phyloP scores from a whole-genome alignment of 2,329 filamentous ascomycete species.

The Penicillium sp. region DNA sequence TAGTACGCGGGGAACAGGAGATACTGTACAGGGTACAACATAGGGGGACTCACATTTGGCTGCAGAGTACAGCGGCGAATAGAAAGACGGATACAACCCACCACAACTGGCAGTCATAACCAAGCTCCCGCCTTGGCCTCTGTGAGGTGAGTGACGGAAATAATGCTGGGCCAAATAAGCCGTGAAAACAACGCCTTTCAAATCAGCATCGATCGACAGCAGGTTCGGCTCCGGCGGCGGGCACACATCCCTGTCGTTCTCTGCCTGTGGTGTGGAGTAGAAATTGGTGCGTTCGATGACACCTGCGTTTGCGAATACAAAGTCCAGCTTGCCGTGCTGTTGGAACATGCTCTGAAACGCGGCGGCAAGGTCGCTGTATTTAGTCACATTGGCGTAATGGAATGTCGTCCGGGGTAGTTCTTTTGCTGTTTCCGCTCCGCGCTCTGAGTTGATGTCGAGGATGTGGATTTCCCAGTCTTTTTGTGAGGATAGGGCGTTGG shows the following conservation, averaged over 20 bases:
- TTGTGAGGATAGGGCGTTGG: conserved; percentile 38
- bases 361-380: conserved; percentile 34
- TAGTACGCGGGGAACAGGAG: not conserved
- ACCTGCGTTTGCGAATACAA: conserved; percentile 52
- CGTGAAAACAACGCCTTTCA: conserved; percentile 44
- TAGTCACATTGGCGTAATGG: conserved; percentile 32
- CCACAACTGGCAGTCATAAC: conserved; percentile 41
- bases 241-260: conserved; percentile 6
- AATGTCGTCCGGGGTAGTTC: conserved; percentile 35
- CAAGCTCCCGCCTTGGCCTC: conserved; percentile 25
- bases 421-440: conserved; percentile 30
- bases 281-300: conserved; percentile 45
- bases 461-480: conserved; percentile 44
- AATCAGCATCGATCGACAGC: conserved; percentile 42
- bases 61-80: conserved; percentile 38
- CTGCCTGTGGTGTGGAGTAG: conserved; percentile 32
- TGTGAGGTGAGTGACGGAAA: conserved; percentile 32
- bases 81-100: conserved; percentile 37
- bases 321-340: conserved; percentile 40
- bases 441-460: conserved; percentile 40
- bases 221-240: conserved; percentile 33
- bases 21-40: too few species aligned
- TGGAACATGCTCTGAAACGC: conserved; percentile 41
- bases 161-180: conserved; percentile 43
- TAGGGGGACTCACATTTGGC: conserved; percentile 30